These are phyloP conservation scores for Tremella fuciformis DNA, from an alignment of 768 basidiomycete genomes.

Conservation along the genomic window DNA sequence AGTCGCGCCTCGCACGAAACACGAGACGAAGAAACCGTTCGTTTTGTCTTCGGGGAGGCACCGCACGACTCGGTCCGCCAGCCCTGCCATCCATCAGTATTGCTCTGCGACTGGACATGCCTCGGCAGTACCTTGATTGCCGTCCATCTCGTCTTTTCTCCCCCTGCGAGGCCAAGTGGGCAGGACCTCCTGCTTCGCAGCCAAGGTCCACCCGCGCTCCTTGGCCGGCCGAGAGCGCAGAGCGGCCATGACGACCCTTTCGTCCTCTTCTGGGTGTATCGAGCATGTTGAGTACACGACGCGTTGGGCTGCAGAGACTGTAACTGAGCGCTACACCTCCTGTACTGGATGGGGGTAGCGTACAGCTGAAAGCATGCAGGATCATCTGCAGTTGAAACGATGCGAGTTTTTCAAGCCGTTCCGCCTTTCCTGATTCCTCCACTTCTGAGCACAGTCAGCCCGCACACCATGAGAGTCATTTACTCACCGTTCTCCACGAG, in stretches of 20 bases:
- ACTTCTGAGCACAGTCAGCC: conserved; percentile 56
- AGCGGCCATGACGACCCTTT: conserved; percentile 76
- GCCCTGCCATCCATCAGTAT: conserved; percentile 4
- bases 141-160: conserved; percentile 62
- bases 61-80: conserved; percentile 53
- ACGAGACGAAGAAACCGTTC: conserved; percentile 98
- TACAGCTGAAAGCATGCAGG: conserved; percentile 92
- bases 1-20: conserved; percentile 60
- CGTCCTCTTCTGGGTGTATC: conserved; percentile 85
- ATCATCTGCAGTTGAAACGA: conserved; percentile 88
- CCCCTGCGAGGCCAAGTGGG: conserved; percentile 83
- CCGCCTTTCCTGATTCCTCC: conserved; percentile 57
- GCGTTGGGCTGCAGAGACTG: conserved; percentile 71
- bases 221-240: conserved; percentile 69
- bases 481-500: conserved; percentile 68
- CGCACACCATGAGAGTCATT: background rate
- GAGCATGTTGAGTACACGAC: conserved; percentile 99
- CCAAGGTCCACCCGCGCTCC: conserved; percentile 64
- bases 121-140: conserved; percentile 55
- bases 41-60: conserved; percentile 62
- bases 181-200: conserved; percentile 64
- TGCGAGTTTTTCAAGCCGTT: conserved; percentile 77
- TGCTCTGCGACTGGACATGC: conserved; percentile 14
- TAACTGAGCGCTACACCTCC: background rate
- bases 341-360: conserved; percentile 31